A percentile compares a stretch with the other conserved stretches of the same genome.
phyloP scores from a whole-genome alignment of 106 monocot species.

The Phalaenopsis aphrodite region DNA sequence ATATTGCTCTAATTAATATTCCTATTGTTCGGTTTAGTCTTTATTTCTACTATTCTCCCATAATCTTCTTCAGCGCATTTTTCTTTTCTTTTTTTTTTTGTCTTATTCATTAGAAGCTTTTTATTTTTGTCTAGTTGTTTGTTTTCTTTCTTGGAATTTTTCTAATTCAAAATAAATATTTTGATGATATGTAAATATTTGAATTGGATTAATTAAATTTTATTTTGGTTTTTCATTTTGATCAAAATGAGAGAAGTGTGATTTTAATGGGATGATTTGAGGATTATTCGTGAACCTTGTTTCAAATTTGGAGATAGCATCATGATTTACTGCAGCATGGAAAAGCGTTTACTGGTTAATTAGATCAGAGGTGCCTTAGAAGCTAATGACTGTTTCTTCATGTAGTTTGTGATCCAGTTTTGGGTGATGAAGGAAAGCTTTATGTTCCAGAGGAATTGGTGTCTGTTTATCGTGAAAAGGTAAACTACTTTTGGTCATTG shows the following conservation, averaged over 20 bases:
- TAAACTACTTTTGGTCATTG: neutral
- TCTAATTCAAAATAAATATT: neutral
- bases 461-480: conserved; percentile 83
- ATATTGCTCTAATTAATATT: neutral
- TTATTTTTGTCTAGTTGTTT: neutral
- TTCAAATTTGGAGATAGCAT: neutral
- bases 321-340: neutral
- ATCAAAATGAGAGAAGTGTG: neutral
- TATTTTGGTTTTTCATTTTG: neutral
- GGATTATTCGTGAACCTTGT: neutral
- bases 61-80: neutral
- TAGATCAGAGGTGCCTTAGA: neutral
- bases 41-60: neutral
- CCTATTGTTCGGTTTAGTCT: neutral
- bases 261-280: neutral
- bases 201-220: neutral
- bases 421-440: conserved; percentile 97
- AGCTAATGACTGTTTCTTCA: neutral
- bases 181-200: neutral
- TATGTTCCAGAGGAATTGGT: conserved; percentile 79
- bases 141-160: neutral
- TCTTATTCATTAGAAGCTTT: neutral
- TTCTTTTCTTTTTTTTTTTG: neutral
- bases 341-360: neutral
- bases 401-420: conserved; percentile 91